Base-by-base conservation (phyloP, 2,329 filamentous ascomycete species). In the Parafenestella ontariensis region DNA sequence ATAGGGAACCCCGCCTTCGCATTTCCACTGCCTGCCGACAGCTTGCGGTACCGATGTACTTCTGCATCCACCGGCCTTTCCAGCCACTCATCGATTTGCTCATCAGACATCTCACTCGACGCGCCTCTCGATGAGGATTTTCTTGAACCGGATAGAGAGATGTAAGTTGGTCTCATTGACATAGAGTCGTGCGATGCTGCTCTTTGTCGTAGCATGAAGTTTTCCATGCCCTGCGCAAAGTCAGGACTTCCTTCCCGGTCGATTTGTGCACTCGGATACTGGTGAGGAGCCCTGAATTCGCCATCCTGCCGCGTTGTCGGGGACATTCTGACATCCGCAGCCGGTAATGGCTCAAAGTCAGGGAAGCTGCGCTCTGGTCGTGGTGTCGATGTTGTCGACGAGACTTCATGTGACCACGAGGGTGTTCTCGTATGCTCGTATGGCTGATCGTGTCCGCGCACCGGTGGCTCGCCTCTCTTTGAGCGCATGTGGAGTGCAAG, bases 71-170 rank as follows among this genome's bases (percentile, higher is more conserved):
- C 54, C 18, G 61, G 61, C 20, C 49, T 49, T 31, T 64, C 61
- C 8, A 64, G 50, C 61, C 61, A 64, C 10, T 59, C 56, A 24
- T 64, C 61, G 29, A 64, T 62, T n/a, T 62, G 46, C 52, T 64
- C 61, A 40, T 64, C 61, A 0, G 61, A 60, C 61, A 64, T 60
- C 17, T 57, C 54, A 24, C 46, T 56, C 18, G 36, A 47, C 11
- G 54, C 18, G 24, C 56, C 61, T 21, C 47, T 49, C 8, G 52
- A 50, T 0, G 58, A 58, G 21, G 36, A 46, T 41, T 39, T 39
- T 3, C 49, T 52, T 26, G 56, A 52, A 40, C 46, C 44, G 11
- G 52, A 39, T 5, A 54, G 52, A 13, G 56, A 55, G 17, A 49
- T 26, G 23, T 43, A 43, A 17, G 28, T 21, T 3, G 31, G 24